Conservation (phyloP, 2,329 filamentous ascomycete species). For the Aspergillus carbonarius region DNA sequence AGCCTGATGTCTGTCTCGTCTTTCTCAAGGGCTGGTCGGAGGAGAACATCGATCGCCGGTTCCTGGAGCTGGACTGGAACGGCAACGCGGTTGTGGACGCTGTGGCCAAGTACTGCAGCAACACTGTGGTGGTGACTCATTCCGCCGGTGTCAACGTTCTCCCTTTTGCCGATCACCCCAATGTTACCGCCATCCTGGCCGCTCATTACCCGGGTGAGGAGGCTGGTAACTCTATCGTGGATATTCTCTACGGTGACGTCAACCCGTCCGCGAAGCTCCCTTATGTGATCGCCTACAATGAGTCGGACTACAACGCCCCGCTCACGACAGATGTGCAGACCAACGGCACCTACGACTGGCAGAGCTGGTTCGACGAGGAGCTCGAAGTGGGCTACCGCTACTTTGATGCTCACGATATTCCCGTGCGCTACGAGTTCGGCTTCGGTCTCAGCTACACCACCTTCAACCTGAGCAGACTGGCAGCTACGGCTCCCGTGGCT, state of each 20-base stretch:
- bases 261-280: conserved; percentile 76
- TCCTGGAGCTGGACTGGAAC: conserved; percentile 65
- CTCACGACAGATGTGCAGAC: conserved; percentile 14
- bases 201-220: conserved; percentile 82
- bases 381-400: conserved; percentile 25
- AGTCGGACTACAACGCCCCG: conserved; percentile 61
- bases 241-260: conserved; percentile 76
- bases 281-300: conserved; percentile 73
- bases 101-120: conserved; percentile 70
- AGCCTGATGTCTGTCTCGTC: conserved; percentile 59
- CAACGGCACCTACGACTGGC: conserved; percentile 17
- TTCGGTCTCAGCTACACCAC: conserved; percentile 73
- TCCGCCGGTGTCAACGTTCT: conserved; percentile 66
- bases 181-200: conserved; percentile 82
- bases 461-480: conserved; percentile 68
- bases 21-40: conserved; percentile 80
- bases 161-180: conserved; percentile 67
- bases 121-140: conserved; percentile 85
- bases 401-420: conserved; percentile 22
- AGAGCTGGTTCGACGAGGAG: conserved; percentile 18
- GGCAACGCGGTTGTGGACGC: conserved; percentile 81
- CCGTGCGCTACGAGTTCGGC: conserved; percentile 24
- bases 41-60: conserved; percentile 68
- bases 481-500: conserved; percentile 53
- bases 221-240: conserved; percentile 73